Conservation (phyloP, 768 basidiomycete species). For the Lactarius pseudohatsudake region DNA sequence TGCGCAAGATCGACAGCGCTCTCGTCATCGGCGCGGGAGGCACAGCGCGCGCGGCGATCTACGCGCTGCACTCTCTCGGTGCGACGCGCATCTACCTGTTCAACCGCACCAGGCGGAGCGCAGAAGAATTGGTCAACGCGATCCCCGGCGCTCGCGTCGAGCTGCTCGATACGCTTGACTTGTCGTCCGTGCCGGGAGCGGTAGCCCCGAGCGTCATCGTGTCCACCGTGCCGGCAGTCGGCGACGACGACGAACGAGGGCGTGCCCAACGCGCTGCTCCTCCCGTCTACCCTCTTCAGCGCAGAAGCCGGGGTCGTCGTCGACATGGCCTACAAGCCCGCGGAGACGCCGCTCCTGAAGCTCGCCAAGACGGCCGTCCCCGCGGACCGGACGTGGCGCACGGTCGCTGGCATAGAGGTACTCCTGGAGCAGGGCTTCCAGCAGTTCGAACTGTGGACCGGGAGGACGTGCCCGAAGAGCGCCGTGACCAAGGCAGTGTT, state of each 20-base stretch:
- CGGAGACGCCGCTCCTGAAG: constrained; percentile 73
- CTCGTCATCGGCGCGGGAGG: constrained; percentile 96
- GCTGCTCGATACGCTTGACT: constrained; percentile 56
- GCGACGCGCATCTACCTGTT: constrained; percentile 75
- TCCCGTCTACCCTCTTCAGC: constrained; percentile 59
- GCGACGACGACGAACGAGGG: constrained; percentile 46
- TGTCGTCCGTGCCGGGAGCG: constrained; percentile 45
- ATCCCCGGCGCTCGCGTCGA: constrained; percentile 68
- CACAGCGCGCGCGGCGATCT: constrained; percentile 91
- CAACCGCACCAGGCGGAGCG: constrained; percentile 81
- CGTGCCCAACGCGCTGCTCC: constrained; percentile 41
- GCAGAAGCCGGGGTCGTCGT: constrained; percentile 71
- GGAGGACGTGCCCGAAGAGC: constrained; percentile 53
- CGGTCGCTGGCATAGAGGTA: constrained; percentile 80
- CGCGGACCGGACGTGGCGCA: constrained; percentile 53
- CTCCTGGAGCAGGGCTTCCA: constrained; percentile 86
- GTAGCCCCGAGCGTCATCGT: constrained; percentile 70
- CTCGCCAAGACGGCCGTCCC: constrained; percentile 52
- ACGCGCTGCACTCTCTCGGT: constrained; percentile 73
- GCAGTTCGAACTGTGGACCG: constrained; percentile 85
- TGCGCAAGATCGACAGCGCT: constrained; percentile 47
- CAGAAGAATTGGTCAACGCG: constrained; percentile 59
- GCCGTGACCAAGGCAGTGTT: constrained; percentile 50
- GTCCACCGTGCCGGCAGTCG: constrained; percentile 81
- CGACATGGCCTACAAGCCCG: constrained; percentile 94